A percentile compares a stretch with the other conserved stretches of the same genome.
Evolutionary conservation across 75 land plant genomes (phyloP).

Genomic region (Sequoiadendron giganteum): DNA sequence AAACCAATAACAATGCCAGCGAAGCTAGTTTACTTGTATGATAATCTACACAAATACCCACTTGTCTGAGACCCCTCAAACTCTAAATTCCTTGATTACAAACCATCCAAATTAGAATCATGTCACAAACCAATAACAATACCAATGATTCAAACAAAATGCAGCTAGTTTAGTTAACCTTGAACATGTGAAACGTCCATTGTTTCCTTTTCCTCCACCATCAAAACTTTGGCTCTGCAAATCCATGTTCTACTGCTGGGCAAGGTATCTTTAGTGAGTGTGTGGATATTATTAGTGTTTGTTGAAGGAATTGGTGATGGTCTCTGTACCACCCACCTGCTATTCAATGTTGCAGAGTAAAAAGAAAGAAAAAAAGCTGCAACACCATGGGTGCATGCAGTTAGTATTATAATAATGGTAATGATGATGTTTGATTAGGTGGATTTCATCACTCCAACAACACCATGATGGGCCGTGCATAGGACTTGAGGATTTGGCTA

Average conservation of each 20-base stretch:
- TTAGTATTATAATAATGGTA: not conserved
- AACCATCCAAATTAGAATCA: not conserved
- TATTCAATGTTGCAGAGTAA: not conserved
- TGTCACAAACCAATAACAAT: not conserved
- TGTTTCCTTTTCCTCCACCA: not conserved
- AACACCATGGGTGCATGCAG: not conserved
- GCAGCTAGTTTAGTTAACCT: not conserved
- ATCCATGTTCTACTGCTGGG: not conserved
- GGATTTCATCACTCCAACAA: constrained; percentile 2
- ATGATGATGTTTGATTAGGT: constrained; percentile 6
- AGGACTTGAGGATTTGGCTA: not conserved
- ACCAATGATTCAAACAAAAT: not conserved
- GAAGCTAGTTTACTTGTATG: not conserved
- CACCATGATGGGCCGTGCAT: not conserved
- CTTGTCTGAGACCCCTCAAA: not conserved
- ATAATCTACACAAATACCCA: not conserved
- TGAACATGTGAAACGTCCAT: not conserved
- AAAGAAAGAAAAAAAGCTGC: constrained; percentile 6
- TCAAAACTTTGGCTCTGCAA: constrained; percentile 10
- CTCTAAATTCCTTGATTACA: not conserved
- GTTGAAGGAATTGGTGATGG: not conserved
- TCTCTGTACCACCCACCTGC: constrained; percentile 10
- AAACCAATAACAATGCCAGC: not conserved
- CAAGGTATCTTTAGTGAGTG: not conserved
- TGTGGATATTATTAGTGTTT: not conserved